Evolutionary conservation across 2,329 filamentous ascomycete genomes (phyloP).

Genomic region (Seiridium unicorne): DNA sequence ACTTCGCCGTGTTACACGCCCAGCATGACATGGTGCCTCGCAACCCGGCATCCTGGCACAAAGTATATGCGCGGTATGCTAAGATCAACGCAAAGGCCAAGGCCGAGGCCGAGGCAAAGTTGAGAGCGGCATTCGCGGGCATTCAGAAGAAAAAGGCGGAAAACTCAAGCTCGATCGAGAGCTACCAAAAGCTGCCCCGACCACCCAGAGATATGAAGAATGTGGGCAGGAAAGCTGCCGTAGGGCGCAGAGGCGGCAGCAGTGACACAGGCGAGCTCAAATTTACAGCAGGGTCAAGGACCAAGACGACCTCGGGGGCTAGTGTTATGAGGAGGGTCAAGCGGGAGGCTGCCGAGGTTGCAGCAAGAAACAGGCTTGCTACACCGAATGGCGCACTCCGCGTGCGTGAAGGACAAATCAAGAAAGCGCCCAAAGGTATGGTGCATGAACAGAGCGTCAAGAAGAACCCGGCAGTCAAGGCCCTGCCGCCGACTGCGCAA

Average conservation of each 20-base stretch:
- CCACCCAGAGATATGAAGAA: conserved; percentile 30
- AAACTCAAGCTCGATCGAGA: conserved; percentile 57
- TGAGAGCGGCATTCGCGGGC: conserved; percentile 56
- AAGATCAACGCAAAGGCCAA: conserved; percentile 56
- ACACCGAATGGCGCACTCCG: conserved; percentile 32
- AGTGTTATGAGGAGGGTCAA: conserved; percentile 56
- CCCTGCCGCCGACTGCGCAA: conserved; percentile 14
- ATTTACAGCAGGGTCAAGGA: conserved; percentile 48
- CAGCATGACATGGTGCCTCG: conserved; percentile 63
- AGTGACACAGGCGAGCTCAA: conserved; percentile 33
- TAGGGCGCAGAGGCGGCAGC: conserved; percentile 10
- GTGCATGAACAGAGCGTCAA: conserved; percentile 49
- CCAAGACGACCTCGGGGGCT: conserved; percentile 49
- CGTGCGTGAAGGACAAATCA: conserved; percentile 38
- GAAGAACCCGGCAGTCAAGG: conserved; percentile 24
- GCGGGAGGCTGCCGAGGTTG: conserved; percentile 55
- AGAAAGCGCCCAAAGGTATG: conserved; percentile 52
- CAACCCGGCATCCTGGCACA: conserved; percentile 71
- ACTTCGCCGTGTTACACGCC: conserved; percentile 67
- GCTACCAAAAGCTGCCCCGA: conserved; percentile 44
- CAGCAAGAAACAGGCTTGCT: conserved; percentile 44
- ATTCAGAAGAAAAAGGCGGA: conserved; percentile 57
- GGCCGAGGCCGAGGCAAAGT: conserved; percentile 53
- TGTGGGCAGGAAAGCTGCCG: conserved; percentile 13
- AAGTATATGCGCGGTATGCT: conserved; percentile 71